These are phyloP conservation scores for Sesbania bispinosa DNA, from an alignment of 306 rosid genomes.

Conservation along the genomic window DNA sequence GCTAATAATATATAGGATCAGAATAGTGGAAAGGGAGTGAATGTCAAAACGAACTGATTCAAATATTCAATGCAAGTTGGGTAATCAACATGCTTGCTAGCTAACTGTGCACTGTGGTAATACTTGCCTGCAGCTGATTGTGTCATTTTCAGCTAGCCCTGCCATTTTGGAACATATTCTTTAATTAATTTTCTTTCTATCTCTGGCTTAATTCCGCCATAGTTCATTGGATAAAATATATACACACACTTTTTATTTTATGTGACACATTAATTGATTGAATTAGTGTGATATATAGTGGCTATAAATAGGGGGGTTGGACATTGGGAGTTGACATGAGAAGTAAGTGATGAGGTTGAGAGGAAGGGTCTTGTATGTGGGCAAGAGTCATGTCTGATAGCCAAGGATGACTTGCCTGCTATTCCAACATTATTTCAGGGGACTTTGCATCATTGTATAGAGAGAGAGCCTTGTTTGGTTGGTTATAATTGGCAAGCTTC, in stretches of 20 bases:
- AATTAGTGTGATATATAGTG: not conserved
- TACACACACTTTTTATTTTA: no score
- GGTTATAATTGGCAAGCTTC: conserved; percentile 38
- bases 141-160: conserved; percentile 4
- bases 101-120: not conserved
- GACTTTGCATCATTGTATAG: no score
- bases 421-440: not conserved
- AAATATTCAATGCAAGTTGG: conserved; percentile 31
- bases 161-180: conserved; percentile 37
- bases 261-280: not conserved
- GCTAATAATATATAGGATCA: not conserved
- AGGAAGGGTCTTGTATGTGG: conserved; percentile 55
- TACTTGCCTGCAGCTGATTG: conserved; percentile 14
- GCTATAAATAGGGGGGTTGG: conserved; percentile 36
- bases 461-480: conserved; percentile 30
- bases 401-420: conserved; percentile 77
- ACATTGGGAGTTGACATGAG: not conserved
- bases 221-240: not conserved
- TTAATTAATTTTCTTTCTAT: not conserved
- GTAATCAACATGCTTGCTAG: conserved; percentile 21
- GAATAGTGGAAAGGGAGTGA: not conserved
- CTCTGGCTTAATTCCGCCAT: not conserved
- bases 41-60: conserved; percentile 39
- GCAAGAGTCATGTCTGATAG: conserved; percentile 54
- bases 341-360: not conserved